Evolutionary conservation across 2,329 filamentous ascomycete genomes (phyloP), one percentile per base, ranked within the genome.

Genomic region (Pyrenophora teres): DNA sequence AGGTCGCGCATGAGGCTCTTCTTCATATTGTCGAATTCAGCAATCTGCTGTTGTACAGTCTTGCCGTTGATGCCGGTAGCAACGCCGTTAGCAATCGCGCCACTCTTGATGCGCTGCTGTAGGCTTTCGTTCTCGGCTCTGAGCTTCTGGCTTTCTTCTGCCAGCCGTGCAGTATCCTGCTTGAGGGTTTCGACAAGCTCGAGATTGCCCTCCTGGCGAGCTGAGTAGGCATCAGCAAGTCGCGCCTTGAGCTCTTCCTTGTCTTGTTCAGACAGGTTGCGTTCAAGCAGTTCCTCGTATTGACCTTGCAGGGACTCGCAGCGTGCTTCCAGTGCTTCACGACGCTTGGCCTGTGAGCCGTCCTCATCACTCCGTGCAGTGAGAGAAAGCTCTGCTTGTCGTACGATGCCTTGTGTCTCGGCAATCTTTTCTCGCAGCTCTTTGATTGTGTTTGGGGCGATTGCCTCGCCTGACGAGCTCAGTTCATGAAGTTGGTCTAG

Each of bases 11-110:
- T 99, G 63, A 99, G 81, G 62, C 90, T 96, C 85, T 99, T 99
- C 86, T 99, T 99, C 92, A 99, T 99, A 53, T 91, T 89, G 75
- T 99, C 94, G 66, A 99, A 99, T 73, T 99, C 94, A 52, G 93
- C 90, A 75, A 99, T 96, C 78, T 97, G 94, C 78, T 99, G 93
- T 73, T 96, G 92, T 38, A 97, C 85, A 10, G 91, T 95, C 82
- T 96, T 96, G 81, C 89, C 89, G 67, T 90, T 90, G 56, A 74
- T 74, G 70, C 87, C 76, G 44, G 80, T 77, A 2, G 77, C 73
- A 16, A 78, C 75, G 37, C 85, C 85, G 58, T 86, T 90, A 21
- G 87, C 82, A 51, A 73, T 80, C 30, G 76, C 76, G 60, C 83
- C 82, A 42, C 83, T 80, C 79, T 91, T 91, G 69, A 88, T 80